Percentiles rank a stretch among this genome's conserved stretches.
phyloP scores from a whole-genome alignment of 208 protist species.

The Leishmania guyanensis region DNA sequence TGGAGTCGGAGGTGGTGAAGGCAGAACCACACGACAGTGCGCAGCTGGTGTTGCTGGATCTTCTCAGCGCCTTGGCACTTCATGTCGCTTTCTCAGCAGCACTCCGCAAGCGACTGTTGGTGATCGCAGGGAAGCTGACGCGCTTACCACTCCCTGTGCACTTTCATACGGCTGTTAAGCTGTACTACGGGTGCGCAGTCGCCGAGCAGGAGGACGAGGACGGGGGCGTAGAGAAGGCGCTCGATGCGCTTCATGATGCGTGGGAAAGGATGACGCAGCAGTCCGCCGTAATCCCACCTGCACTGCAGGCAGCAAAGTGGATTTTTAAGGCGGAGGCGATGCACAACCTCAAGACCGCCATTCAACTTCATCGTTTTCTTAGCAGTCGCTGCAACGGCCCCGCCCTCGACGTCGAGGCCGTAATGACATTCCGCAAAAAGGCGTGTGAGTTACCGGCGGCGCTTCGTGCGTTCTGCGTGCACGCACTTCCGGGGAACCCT shows the following conservation, averaged over 20 bases:
- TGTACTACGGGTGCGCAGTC: conserved; percentile 28
- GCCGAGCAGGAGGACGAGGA: conserved; percentile 9
- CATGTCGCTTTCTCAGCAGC: conserved; percentile 15
- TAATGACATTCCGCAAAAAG: conserved; percentile 14
- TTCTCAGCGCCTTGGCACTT: conserved; percentile 28
- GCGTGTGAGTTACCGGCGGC: conserved; percentile 14
- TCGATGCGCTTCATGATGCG: conserved; percentile 11
- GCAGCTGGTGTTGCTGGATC: conserved; percentile 28
- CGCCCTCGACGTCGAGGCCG: neutral
- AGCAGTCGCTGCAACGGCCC: neutral
- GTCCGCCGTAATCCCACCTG: conserved; percentile 1
- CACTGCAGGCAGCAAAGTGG: conserved; percentile 21
- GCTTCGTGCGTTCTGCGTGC: conserved; percentile 30
- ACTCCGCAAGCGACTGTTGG: conserved; percentile 17
- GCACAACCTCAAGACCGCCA: conserved; percentile 1
- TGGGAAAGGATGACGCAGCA: conserved; percentile 18
- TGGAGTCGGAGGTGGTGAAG: conserved; percentile 12
- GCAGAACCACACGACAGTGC: conserved; percentile 15
- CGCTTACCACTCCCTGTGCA: conserved; percentile 26
- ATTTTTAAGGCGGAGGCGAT: conserved; percentile 7
- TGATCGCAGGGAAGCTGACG: conserved; percentile 11
- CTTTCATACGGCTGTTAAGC: conserved; percentile 26
- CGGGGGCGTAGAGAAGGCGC: neutral
- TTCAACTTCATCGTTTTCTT: conserved; percentile 19
- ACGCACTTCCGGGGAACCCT: conserved; percentile 31